A percentile compares a stretch with the other conserved stretches of the same genome.
Evolutionary conservation across 1,139 yeast genomes (phyloP).

Genomic region (Pichia sp.): DNA sequence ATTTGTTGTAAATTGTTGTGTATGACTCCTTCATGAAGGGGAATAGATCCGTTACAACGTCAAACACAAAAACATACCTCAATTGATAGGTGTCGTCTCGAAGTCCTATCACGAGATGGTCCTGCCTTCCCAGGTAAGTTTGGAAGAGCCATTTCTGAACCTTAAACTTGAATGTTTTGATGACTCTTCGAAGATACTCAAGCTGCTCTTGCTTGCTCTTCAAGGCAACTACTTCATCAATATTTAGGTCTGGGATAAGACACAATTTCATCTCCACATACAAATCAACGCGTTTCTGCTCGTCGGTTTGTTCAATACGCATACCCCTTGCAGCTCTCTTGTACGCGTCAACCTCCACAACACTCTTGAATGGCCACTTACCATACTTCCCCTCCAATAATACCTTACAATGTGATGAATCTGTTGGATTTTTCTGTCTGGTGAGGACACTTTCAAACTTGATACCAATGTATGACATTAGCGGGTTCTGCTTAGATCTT

Average conservation of each 20-base stretch:
- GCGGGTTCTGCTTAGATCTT: constrained; percentile 7
- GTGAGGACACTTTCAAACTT: constrained; percentile 14
- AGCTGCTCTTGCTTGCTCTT: neutral
- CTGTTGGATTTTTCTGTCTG: constrained; percentile 2
- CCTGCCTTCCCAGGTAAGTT: constrained; percentile 14
- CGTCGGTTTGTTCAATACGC: neutral
- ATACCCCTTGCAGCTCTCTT: neutral
- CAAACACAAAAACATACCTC: constrained; percentile 4
- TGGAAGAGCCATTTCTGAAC: constrained; percentile 15
- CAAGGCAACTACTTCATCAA: neutral
- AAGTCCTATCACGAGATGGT: constrained; percentile 14
- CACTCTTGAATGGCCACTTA: constrained; percentile 9
- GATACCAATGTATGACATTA: constrained; percentile 13
- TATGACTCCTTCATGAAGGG: constrained; percentile 9
- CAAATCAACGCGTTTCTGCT: too few species aligned
- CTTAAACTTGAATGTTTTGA: constrained; percentile 3
- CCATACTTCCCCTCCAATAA: constrained; percentile 12
- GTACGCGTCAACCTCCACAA: constrained; percentile 14
- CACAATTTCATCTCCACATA: constrained; percentile 14
- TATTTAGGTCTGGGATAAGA: neutral
- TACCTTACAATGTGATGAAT: constrained; percentile 14
- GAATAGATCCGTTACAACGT: constrained; percentile 9
- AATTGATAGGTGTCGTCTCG: constrained; percentile 8
- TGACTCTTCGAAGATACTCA: constrained; percentile 1
- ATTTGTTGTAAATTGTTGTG: constrained; percentile 3